Evolutionary conservation across 1,284 basidiomycete species (phyloP).

Genomic region (Cystobasidium sp.): DNA sequence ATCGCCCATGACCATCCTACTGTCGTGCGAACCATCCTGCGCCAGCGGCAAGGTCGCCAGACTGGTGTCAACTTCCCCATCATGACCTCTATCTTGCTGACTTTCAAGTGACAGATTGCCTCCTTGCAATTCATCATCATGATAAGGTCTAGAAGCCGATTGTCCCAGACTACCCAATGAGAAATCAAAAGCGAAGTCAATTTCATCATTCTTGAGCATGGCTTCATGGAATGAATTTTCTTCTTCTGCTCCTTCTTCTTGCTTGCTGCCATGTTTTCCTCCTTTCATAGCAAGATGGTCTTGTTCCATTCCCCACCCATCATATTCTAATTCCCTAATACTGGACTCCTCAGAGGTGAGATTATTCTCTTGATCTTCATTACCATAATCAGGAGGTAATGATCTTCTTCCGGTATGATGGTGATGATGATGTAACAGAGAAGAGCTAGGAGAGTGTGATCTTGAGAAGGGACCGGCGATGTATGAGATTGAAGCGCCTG

Average conservation of each 20-base stretch:
- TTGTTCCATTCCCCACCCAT: slow-evolving; percentile 26
- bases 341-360: not conserved
- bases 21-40: too few relatives aligned
- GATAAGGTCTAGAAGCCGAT: not conserved
- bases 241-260: not conserved
- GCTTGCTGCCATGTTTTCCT: not conserved
- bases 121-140: not conserved
- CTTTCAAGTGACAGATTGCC: not conserved
- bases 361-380: not conserved
- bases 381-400: slow-evolving; percentile 20
- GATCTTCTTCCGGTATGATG: slow-evolving; percentile 4
- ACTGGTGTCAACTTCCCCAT: not conserved
- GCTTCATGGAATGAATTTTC: slow-evolving; percentile 43
- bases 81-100: not conserved
- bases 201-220: slow-evolving; percentile 44
- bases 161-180: slow-evolving; percentile 34
- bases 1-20: too few relatives aligned
- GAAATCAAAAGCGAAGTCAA: slow-evolving; percentile 45
- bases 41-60: too few relatives aligned
- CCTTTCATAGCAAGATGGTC: not conserved
- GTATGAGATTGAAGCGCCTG: slow-evolving; percentile 4
- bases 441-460: slow-evolving; percentile 24
- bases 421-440: not conserved
- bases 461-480: slow-evolving; percentile 40
- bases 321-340: not conserved